Base-by-base conservation (phyloP, 495 filamentous ascomycete species). In the Penicillium coprophilum region DNA sequence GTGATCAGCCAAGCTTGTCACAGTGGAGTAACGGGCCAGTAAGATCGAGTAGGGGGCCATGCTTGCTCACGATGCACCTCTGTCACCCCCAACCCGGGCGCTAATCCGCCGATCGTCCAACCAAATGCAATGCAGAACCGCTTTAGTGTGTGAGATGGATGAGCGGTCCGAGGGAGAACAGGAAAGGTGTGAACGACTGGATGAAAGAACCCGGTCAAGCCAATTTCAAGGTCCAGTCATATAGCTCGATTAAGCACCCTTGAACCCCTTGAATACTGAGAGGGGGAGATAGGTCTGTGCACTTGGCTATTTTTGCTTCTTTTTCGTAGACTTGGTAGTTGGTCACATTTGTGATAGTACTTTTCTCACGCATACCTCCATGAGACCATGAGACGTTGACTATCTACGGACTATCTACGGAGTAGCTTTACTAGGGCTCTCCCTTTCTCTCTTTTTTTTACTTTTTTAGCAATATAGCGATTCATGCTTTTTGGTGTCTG, bases 1-100 rank as follows among this genome's bases (percentile, higher is more conserved):
- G 64, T 67, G 68, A 66, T 66, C 50, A 48, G 51, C 59, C 72
- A 63, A 65, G 69, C 66, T 70, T 69, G 65, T 75, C 72, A 75
- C 72, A 71, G 71, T 67, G 71, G 66, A 64, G 51, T 32, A 49
- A 30, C 27, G 3, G 48, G 48, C 65, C 63, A 64, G 60, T 68
- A 8, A 63, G 48, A 56, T 36, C 48, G 13, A 28, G 39, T 19
- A 56, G 12, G 10, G 10, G 38, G 21, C 50, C 55, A 41, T 34
- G 34, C 27, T 55, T 49, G 52, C 58, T 61, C 62, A 46, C 47
- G 38, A 70, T 70, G 72, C 72, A 75, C 46, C 62, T 62, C 55
- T 65, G 55, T 75, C 72, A 75, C 72, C 60, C 60, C 60, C 61
- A 48, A 51, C 53, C 71, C 71, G 65, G 68, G 72, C 72, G 69